Evolutionary conservation across 208 protist genomes (phyloP), one percentile per base, ranked within the genome.

Genomic region (Wallacemonas sp.): DNA sequence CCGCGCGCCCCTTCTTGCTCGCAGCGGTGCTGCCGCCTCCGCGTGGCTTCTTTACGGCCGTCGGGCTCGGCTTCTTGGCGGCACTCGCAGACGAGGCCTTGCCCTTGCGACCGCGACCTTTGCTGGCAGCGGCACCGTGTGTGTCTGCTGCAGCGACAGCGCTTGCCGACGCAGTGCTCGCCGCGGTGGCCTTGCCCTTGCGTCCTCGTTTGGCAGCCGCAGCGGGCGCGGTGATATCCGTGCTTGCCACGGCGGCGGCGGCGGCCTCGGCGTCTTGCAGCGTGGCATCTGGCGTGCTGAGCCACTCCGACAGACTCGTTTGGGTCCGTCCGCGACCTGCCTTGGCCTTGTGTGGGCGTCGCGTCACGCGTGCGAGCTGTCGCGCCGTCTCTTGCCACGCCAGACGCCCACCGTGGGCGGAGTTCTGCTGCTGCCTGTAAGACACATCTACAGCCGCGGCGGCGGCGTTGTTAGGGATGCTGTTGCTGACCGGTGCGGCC

Each of bases 231-330:
- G 34, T 33, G 34, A 21, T 59, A 41, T 28, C 9, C 42, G 11
- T 54, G 39, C 30, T 42, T 41, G 4, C 51, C 11, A 2, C 26
- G 9, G 5, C 46, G 11, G 2, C 46, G n/a, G 46, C 46, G 8
- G 26, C 46, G 26, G 51, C 39, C 21, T 24, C 38, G 42, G 38
- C 22, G 33, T 69, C 59, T 38, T 55, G 17, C 41, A 81, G 54
- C 45, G 66, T 65, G 21, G 68, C 70, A 30, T 75, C 64, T 22
- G 89, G 89, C 15, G 78, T 75, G 73, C 75, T 84, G 28, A 95
- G 75, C 87, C 90, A 95, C 26, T 88, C 90, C 0, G 86, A 90
- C 8, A 95, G 75, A 58, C 61, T 81, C 53, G 56, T 73, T 44
- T 88, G 84, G 5, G 68, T 44, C 41, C 77, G 79, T 4, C 47